Percentiles rank a stretch among this genome's conserved stretches.
Evolutionary conservation across 441 rosid species (phyloP).

Genomic region (Kokia cookei): DNA sequence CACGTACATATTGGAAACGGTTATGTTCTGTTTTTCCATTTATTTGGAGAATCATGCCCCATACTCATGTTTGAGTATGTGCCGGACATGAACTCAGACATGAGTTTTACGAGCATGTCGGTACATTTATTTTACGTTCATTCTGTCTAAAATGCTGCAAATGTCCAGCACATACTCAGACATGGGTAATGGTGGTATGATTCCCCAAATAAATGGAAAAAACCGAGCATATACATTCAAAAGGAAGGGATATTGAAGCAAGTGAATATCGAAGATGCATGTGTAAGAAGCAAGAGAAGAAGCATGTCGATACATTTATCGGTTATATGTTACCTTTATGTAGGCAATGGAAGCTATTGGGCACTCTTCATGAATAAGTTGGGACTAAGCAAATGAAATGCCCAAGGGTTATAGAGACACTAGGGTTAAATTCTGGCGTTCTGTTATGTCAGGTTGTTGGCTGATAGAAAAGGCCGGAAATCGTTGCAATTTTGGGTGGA

Average conservation of each 20-base stretch:
- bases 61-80: too few relatives aligned
- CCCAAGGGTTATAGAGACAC: not conserved
- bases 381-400: not conserved
- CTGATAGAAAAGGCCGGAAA: not conserved
- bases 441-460: not conserved
- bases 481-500: not conserved
- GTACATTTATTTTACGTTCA: too few relatives aligned
- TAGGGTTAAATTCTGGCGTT: not conserved
- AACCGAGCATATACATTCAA: not conserved
- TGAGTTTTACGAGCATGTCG: too few relatives aligned
- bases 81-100: too few relatives aligned
- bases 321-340: not conserved
- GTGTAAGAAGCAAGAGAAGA: not conserved
- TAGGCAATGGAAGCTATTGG: not conserved
- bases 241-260: not conserved
- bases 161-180: not conserved
- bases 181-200: not conserved
- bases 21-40: too few relatives aligned
- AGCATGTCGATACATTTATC: too few relatives aligned
- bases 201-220: not conserved
- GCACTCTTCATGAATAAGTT: too few relatives aligned
- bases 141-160: not conserved
- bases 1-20: too few relatives aligned
- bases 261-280: not conserved
- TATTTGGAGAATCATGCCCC: too few relatives aligned